Base-by-base conservation (phyloP, 805 yeast genomes). In the Wickerhamomyces silvicola region DNA sequence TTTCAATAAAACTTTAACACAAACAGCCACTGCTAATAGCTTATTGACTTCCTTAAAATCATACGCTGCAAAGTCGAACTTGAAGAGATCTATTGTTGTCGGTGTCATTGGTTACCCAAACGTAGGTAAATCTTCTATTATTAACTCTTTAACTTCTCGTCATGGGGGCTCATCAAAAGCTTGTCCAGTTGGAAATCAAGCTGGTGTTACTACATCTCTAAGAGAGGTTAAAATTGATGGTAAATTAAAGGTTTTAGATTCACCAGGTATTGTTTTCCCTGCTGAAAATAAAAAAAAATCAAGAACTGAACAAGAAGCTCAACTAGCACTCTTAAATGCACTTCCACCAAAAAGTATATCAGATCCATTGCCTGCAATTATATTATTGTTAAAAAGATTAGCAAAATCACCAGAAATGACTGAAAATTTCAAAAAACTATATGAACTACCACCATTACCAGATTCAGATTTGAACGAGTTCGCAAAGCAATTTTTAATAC, bases 201-300 rank as follows among this genome's bases (percentile, higher is more conserved):
- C 98, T 3, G 98, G 98, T 56, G 92, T 92, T 28, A 90, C 98
- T 19, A 88, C 96, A 1, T 67, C 90, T 4, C 64, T 92, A 56
- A 76, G 97, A 62, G 94, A 87, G 57, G 87, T 90, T 37, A 92
- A 90, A 62, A 72, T 90, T 39, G 98, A 90, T 59, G 81, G 78
- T 53, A 87, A 87, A 58, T 71, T 90, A 47, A 85, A 82, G 59
- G 70, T 90, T 43, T 68, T 90, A 52, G 98, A 90, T 60, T 85
- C 96, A 33, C 98, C 98, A 32, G 98, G 98, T 54, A 92, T 90
- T 40, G 96, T 92, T 24, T 90, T 92, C 76, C 97, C 97, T 31
- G 56, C 59, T 28, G 81, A 74, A 43, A 72, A 63, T 39, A 69
- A 66, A 45, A 70, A 66, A 46, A 63, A 63, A 42, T 57, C 64